Conservation (phyloP, 176 grass and related monocot genomes). For the Oryza meridionalis region DNA sequence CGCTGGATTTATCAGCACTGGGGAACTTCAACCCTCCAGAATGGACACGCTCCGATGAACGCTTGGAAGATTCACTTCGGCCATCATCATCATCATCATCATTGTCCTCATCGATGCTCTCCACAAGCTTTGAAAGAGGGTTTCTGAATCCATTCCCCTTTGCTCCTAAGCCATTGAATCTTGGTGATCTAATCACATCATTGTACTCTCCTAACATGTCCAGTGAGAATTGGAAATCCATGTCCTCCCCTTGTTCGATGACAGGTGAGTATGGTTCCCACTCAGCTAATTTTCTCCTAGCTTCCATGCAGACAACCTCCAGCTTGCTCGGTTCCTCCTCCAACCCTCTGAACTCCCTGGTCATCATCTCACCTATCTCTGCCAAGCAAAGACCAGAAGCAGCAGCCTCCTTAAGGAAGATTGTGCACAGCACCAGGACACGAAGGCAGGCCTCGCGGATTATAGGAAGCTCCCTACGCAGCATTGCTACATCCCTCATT, state of each 20-base stretch:
- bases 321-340: slow-evolving; percentile 71
- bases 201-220: slow-evolving; percentile 51
- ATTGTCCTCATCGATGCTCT: slow-evolving; percentile 52
- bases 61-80: slow-evolving; percentile 11
- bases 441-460: slow-evolving; percentile 69
- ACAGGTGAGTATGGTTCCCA: slow-evolving; percentile 47
- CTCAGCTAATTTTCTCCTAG: slow-evolving; percentile 52
- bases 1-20: slow-evolving; percentile 41
- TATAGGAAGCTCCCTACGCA: slow-evolving; percentile 59
- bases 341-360: slow-evolving; percentile 62
- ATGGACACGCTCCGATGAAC: slow-evolving; percentile 15
- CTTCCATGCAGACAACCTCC: slow-evolving; percentile 69
- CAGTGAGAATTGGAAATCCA: slow-evolving; percentile 59
- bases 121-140: slow-evolving; percentile 57
- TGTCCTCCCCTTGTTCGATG: slow-evolving; percentile 48
- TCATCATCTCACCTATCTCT: slow-evolving; percentile 79
- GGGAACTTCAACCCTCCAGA: slow-evolving; percentile 14
- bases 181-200: slow-evolving; percentile 42
- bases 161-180: slow-evolving; percentile 34
- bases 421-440: slow-evolving; percentile 60
- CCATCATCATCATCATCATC: slow-evolving; percentile 44
- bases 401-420: slow-evolving; percentile 70
- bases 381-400: slow-evolving; percentile 64
- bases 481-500: slow-evolving; percentile 47
- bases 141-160: slow-evolving; percentile 54